Conservation (phyloP, 306 rosid species). For the Mimosa bimucronata region DNA sequence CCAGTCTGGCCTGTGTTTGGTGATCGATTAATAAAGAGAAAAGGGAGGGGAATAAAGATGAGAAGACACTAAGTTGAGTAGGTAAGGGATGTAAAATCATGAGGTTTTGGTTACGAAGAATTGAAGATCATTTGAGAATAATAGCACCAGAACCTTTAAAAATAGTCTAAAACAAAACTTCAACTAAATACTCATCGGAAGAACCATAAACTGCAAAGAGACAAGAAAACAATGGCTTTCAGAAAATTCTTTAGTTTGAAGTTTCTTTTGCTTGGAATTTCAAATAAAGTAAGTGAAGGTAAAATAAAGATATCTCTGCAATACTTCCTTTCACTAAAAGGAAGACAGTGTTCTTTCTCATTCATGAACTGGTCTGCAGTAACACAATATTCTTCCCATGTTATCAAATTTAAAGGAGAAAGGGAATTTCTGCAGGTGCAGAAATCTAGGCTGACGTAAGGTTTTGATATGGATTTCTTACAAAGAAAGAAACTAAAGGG, state of each 20-base stretch:
- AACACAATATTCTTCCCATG: neutral
- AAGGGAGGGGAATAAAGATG: neutral
- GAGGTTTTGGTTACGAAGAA: neutral
- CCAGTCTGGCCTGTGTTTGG: neutral
- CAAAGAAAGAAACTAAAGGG: neutral
- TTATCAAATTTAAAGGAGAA: neutral
- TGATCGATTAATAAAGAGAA: neutral
- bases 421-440: neutral
- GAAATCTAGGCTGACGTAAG: neutral
- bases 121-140: neutral
- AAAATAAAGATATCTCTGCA: neutral
- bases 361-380: neutral
- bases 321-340: neutral
- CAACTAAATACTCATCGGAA: neutral
- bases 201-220: neutral
- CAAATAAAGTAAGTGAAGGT: neutral
- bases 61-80: neutral
- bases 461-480: neutral
- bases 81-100: slow-evolving; percentile 9
- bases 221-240: neutral
- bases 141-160: neutral
- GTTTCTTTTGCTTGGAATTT: neutral
- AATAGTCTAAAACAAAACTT: neutral
- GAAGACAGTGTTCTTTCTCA: neutral
- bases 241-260: neutral